phyloP scores from a whole-genome alignment of 1,284 basidiomycete species.

The Ceratobasidium sp. region DNA sequence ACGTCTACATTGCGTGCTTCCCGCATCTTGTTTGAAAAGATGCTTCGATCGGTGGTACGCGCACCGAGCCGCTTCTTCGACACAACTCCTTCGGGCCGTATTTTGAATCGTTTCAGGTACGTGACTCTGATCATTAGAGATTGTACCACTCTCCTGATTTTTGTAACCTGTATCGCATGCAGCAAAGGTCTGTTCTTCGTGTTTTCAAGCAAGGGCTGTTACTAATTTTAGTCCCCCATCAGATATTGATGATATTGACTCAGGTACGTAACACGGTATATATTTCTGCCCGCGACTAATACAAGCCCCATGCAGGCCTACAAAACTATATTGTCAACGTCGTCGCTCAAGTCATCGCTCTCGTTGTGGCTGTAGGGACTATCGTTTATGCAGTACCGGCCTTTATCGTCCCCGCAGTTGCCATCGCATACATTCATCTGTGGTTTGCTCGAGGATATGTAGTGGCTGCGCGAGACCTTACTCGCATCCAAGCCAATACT shows the following conservation, averaged over 20 bases:
- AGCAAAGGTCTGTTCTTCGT: constrained; percentile 20
- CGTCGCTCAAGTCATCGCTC: not conserved
- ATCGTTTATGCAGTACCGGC: constrained; percentile 17
- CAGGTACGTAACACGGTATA: not conserved
- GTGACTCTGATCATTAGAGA: not conserved
- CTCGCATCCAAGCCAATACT: constrained; percentile 38
- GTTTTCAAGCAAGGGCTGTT: not conserved
- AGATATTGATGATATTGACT: not conserved
- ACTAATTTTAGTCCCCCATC: not conserved
- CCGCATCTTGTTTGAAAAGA: constrained; percentile 22
- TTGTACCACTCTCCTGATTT: constrained; percentile 30
- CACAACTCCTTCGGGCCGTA: constrained; percentile 43
- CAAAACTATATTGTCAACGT: not conserved
- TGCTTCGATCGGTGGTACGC: constrained; percentile 44
- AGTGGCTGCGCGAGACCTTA: constrained; percentile 27
- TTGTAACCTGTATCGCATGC: constrained; percentile 4
- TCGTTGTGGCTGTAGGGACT: not conserved
- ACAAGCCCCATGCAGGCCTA: not conserved
- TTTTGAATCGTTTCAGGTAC: constrained; percentile 22
- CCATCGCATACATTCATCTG: constrained; percentile 14
- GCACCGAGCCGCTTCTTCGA: constrained; percentile 44
- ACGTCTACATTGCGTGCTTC: constrained; percentile 37
- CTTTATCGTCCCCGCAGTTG: constrained; percentile 26
- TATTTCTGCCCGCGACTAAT: not conserved
- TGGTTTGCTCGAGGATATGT: constrained; percentile 37